phyloP scores from a whole-genome alignment of 1,284 basidiomycete species.

The Cryptococcus sp. region DNA sequence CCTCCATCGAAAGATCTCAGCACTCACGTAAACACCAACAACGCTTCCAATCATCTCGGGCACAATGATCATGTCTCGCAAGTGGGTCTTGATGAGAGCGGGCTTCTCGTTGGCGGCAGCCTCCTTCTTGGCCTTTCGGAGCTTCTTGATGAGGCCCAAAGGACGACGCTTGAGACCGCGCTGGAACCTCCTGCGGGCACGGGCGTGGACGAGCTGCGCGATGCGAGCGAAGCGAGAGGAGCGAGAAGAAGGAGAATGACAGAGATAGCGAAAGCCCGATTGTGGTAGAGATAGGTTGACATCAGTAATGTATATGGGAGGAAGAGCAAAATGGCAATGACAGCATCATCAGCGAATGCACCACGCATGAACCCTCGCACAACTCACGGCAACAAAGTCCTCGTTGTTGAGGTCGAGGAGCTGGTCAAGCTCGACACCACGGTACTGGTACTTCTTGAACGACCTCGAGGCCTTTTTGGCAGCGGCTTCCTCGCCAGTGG shows the following conservation, averaged over 20 bases:
- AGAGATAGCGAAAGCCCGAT: not conserved
- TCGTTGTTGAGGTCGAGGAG: constrained; percentile 96
- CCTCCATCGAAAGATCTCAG: not conserved
- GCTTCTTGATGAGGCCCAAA: constrained; percentile 99
- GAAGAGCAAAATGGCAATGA: too few species aligned
- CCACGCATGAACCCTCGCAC: too few species aligned
- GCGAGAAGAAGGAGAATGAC: not conserved
- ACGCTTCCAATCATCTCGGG: constrained; percentile 99
- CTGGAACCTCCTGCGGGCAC: constrained; percentile 97
- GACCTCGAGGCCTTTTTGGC: constrained; percentile 97
- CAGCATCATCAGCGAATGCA: too few species aligned
- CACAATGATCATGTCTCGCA: constrained; percentile 99
- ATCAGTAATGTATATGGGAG: constrained; percentile 2
- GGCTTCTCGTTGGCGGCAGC: constrained; percentile 98
- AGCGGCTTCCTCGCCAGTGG: constrained; percentile 83
- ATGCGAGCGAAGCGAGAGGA: constrained; percentile 25
- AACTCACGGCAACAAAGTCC: constrained; percentile 61
- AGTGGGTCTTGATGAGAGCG: constrained; percentile 96
- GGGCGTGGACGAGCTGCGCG: constrained; percentile 90
- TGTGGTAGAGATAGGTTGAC: not conserved
- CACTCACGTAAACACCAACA: constrained; percentile 80
- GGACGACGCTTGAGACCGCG: constrained; percentile 98
- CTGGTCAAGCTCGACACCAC: constrained; percentile 95
- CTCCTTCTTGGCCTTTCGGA: constrained; percentile 99
- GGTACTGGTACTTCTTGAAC: constrained; percentile 98